Conservation (phyloP, 345 rosid genomes). For the Acer yangbiense region DNA sequence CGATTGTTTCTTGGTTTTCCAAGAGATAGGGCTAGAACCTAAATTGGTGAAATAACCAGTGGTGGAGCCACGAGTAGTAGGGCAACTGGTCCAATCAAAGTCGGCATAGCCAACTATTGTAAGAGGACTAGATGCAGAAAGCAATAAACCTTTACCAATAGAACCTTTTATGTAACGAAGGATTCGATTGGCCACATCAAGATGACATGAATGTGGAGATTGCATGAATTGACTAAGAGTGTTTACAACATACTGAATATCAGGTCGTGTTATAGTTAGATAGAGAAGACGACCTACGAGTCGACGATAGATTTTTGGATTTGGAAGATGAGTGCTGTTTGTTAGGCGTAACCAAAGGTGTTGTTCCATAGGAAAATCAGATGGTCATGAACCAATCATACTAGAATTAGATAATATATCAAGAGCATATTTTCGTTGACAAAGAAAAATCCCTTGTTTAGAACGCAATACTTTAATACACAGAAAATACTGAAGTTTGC, state of each 20-base stretch:
- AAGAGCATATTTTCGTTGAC: not conserved
- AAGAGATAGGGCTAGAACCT: no score
- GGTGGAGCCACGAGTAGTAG: no score
- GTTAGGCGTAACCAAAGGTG: not conserved
- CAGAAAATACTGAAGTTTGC: no score
- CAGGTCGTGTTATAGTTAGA: not conserved
- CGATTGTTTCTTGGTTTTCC: no score
- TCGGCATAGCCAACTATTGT: no score
- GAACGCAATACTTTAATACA: no score
- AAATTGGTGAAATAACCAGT: no score
- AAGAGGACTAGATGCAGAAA: no score
- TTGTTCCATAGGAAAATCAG: not conserved
- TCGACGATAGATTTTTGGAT: not conserved
- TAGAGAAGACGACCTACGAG: not conserved
- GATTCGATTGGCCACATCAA: no score
- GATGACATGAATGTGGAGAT: no score
- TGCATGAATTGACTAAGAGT: not conserved
- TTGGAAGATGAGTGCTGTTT: not conserved
- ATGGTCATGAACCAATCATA: not conserved
- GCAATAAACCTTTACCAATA: no score
- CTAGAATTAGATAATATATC: not conserved
- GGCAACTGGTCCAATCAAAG: no score
- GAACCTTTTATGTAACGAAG: not conserved
- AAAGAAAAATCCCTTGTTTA: not conserved
- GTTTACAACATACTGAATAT: not conserved